Evolutionary conservation across 2,329 filamentous ascomycete genomes (phyloP).

Genomic region (Cladorrhinum sp.): DNA sequence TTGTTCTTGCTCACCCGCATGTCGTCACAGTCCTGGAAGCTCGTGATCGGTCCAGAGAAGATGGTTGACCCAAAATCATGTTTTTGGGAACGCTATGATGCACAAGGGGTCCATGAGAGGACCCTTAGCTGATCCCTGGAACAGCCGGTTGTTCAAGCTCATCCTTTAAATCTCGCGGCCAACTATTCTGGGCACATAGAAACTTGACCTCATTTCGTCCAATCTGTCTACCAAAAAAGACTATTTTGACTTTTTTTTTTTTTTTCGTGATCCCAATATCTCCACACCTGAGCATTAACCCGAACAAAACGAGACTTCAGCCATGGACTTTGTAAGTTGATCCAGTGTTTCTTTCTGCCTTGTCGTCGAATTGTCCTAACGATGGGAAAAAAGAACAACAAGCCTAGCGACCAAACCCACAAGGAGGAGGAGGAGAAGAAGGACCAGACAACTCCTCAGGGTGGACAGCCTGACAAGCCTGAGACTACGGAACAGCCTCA

Average conservation of each 20-base stretch:
- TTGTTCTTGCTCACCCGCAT: constrained; percentile 14
- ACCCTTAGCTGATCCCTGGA: constrained; percentile 16
- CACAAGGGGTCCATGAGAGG: constrained; percentile 19
- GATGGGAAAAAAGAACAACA: constrained; percentile 3
- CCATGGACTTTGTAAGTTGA: constrained; percentile 25
- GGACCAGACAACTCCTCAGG: constrained; percentile 16
- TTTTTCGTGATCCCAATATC: background rate
- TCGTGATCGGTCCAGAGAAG: background rate
- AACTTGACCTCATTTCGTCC: constrained; percentile 7
- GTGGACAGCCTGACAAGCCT: constrained; percentile 15
- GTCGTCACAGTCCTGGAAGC: constrained; percentile 21
- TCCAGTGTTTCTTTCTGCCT: background rate
- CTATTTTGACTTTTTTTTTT: background rate
- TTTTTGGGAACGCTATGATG: constrained; percentile 25
- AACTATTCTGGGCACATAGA: background rate
- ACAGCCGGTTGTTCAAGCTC: background rate
- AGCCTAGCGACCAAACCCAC: constrained; percentile 16
- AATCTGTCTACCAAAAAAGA: constrained; percentile 6
- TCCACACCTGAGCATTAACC: background rate
- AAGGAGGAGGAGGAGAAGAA: constrained; percentile 18
- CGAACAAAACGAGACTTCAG: background rate
- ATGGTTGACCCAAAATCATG: constrained; percentile 20
- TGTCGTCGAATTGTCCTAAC: background rate
- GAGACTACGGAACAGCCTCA: constrained; percentile 4
- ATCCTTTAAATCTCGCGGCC: constrained; percentile 18